Base-by-base conservation (phyloP, 1,139 yeast species). In the Candida sp. region DNA sequence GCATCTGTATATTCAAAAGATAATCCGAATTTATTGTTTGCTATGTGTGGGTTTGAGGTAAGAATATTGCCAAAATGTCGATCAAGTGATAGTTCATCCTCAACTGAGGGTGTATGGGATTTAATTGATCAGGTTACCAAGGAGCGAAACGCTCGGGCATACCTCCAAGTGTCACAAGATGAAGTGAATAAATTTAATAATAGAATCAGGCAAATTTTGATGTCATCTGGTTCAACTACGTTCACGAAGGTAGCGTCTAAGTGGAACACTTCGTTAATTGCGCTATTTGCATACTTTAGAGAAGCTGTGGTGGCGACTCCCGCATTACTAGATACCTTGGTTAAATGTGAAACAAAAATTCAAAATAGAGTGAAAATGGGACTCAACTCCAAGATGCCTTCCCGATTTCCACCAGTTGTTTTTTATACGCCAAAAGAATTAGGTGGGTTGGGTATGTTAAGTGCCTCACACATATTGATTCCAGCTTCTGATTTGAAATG, bases 361-460 rank as follows among this genome's bases (percentile, higher is more conserved):
- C 99, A 95, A 61, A 95, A 93, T 44, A 75, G 97, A 51, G 97
- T 95, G 22, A 95, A 95, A 60, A 80, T 93, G 70, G 99, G 99
- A 0, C 73, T 95, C 48, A 95, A 95, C 57, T 91, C 98, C 6
- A 95, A 95, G 64, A 95, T 95, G 99, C 99, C 99, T 0, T 84
- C 97, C 0, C 75, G 99, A 43, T 95, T 95, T 66, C 99, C 99
- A 3, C 99, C 99, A 0, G 98, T 97, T 2, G 99, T 95, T 1
- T 95, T 95, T 54, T 95, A 95, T 60, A 89, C 99, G 0, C 99
- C 99, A 0, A 93, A 90, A 55, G 99, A 95, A 60, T 68, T 95
- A 6, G 99, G 99, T 42, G 99, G 99, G 33, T 68, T 95, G 38
- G 99, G 99, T 19, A 95, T 95, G 99, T 71, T 95, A 22, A 88